These are phyloP conservation scores for Neocallimastix lanati DNA, from an alignment of 192 early-diverging fungal genomes.

Conservation along the genomic window DNA sequence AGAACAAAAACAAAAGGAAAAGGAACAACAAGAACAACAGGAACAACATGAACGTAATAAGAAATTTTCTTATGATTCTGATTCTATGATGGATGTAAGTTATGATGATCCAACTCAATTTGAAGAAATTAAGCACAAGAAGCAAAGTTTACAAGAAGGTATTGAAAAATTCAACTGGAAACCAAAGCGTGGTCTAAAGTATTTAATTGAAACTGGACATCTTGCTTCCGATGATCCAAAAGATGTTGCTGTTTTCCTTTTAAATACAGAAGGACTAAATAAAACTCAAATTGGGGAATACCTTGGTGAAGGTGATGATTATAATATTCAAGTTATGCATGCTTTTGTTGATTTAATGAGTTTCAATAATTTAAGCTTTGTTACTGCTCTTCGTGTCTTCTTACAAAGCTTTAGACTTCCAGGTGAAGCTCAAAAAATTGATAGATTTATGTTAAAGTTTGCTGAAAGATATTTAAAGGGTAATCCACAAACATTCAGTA, in stretches of 20 bases:
- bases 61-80: neutral
- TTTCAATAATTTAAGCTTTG: slow-evolving; percentile 52
- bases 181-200: slow-evolving; percentile 69
- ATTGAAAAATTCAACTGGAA: slow-evolving; percentile 70
- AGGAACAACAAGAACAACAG: slow-evolving; percentile 8
- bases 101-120: slow-evolving; percentile 75
- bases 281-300: slow-evolving; percentile 84
- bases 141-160: slow-evolving; percentile 63
- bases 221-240: slow-evolving; percentile 43
- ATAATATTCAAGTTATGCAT: slow-evolving; percentile 89
- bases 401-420: slow-evolving; percentile 80
- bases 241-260: slow-evolving; percentile 59
- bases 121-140: slow-evolving; percentile 62
- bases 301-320: slow-evolving; percentile 75
- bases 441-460: slow-evolving; percentile 94
- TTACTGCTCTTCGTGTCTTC: slow-evolving; percentile 60
- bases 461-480: slow-evolving; percentile 75
- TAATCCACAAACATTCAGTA: slow-evolving; percentile 64
- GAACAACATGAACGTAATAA: neutral
- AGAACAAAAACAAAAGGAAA: slow-evolving; percentile 1
- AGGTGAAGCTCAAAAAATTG: slow-evolving; percentile 89
- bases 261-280: slow-evolving; percentile 58
- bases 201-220: slow-evolving; percentile 43
- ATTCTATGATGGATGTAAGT: neutral
- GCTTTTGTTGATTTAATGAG: slow-evolving; percentile 87